phyloP scores from a whole-genome alignment of 306 rosid species.

The Parietaria judaica region DNA sequence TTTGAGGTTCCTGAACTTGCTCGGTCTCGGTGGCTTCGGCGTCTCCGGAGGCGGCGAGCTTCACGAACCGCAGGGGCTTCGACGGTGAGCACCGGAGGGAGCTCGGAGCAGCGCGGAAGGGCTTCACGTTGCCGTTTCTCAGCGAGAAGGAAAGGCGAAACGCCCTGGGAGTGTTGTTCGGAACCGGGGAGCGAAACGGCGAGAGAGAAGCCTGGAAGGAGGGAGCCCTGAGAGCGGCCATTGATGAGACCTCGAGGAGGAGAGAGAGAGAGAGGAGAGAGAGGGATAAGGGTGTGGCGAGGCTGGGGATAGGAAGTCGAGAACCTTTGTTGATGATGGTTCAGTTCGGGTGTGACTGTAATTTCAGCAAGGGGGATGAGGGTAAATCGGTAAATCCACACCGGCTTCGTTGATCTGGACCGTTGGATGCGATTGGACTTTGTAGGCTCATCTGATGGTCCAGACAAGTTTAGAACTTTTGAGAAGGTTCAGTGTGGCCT shows the following conservation, averaged over 20 bases:
- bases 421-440: too few relatives aligned
- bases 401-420: too few relatives aligned
- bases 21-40: constrained; percentile 33
- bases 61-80: constrained; percentile 33
- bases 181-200: constrained; percentile 11
- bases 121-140: background rate
- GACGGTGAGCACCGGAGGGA: constrained; percentile 27
- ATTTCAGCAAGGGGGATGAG: too few relatives aligned
- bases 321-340: background rate
- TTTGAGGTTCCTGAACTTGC: constrained; percentile 36
- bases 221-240: constrained; percentile 40
- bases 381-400: too few relatives aligned
- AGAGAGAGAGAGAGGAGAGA: constrained; percentile 18
- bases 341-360: background rate
- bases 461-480: too few relatives aligned
- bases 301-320: background rate
- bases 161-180: constrained; percentile 21
- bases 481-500: background rate
- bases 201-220: constrained; percentile 28
- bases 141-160: constrained; percentile 22
- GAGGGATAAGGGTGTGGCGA: constrained; percentile 22
- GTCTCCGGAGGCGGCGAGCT: constrained; percentile 44
- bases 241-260: constrained; percentile 17
- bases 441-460: too few relatives aligned
- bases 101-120: constrained; percentile 15